Conservation (phyloP, 371 early-diverging fungal species). For the Polyrhizophydium stewartii region DNA sequence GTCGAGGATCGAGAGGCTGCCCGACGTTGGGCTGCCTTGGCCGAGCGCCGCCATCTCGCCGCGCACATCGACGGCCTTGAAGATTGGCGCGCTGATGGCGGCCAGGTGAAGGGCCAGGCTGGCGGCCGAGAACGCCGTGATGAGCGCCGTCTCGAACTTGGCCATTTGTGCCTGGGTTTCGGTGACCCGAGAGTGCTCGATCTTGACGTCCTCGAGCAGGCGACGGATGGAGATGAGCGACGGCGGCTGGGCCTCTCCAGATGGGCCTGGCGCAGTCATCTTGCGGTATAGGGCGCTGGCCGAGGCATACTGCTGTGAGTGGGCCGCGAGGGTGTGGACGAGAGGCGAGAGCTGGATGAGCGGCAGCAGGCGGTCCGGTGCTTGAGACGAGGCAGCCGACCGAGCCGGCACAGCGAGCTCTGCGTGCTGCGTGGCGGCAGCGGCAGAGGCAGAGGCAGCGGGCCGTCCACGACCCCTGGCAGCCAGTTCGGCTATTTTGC, state of each 20-base stretch:
- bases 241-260: not conserved
- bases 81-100: not conserved
- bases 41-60: not conserved
- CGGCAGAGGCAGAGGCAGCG: too few species aligned
- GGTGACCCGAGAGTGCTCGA: not conserved
- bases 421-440: too few species aligned
- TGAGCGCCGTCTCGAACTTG: not conserved
- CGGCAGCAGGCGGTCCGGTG: too few species aligned
- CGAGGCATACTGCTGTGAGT: not conserved
- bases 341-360: not conserved
- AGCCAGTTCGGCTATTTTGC: too few species aligned
- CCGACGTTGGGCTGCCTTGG: too few species aligned
- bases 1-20: too few species aligned
- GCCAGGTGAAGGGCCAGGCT: not conserved
- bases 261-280: not conserved
- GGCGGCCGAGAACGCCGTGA: not conserved
- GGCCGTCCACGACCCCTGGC: too few species aligned
- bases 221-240: not conserved
- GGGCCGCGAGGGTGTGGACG: not conserved
- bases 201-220: not conserved
- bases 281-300: not conserved
- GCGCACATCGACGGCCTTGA: not conserved
- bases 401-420: too few species aligned
- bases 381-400: too few species aligned
- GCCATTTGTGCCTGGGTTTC: not conserved